These are phyloP conservation scores for Aquanectria penicillioides DNA, from an alignment of 2,329 filamentous ascomycete species.

Conservation along the genomic window DNA sequence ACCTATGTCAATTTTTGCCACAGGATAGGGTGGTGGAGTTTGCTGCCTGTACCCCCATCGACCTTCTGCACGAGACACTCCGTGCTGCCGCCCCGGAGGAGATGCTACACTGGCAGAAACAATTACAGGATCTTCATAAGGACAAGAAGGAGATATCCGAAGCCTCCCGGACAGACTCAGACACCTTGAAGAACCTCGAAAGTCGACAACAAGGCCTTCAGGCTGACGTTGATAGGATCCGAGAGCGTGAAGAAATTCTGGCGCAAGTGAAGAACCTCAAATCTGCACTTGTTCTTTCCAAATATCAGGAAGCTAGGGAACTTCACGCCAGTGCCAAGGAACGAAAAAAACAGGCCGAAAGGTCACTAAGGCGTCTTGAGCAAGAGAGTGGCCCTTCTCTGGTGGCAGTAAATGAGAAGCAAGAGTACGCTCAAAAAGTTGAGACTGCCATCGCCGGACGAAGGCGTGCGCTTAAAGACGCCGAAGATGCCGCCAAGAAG, in stretches of 20 bases:
- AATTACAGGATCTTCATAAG: slow-evolving; percentile 76
- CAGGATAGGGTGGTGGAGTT: slow-evolving; percentile 98
- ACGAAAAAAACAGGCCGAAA: slow-evolving; percentile 62
- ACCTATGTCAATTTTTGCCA: slow-evolving; percentile 95
- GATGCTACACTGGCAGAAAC: slow-evolving; percentile 81
- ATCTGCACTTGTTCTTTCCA: slow-evolving; percentile 71
- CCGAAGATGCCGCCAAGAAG: slow-evolving; percentile 62
- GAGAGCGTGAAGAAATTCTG: slow-evolving; percentile 77
- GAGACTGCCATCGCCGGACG: slow-evolving; percentile 65
- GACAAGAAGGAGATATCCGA: slow-evolving; percentile 72
- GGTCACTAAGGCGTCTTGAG: slow-evolving; percentile 69
- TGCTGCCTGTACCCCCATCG: slow-evolving; percentile 81
- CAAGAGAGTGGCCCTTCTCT: slow-evolving; percentile 72
- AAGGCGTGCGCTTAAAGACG: slow-evolving; percentile 61
- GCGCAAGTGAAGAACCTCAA: slow-evolving; percentile 72
- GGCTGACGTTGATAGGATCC: slow-evolving; percentile 84
- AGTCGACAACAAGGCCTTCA: slow-evolving; percentile 78
- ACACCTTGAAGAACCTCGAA: slow-evolving; percentile 74
- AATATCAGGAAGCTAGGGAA: slow-evolving; percentile 67
- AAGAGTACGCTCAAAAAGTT: slow-evolving; percentile 71
- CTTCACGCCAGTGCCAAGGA: slow-evolving; percentile 63
- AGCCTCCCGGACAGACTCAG: slow-evolving; percentile 67
- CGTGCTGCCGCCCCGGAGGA: slow-evolving; percentile 85
- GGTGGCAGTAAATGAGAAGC: slow-evolving; percentile 74
- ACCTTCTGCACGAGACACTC: slow-evolving; percentile 86